Percentiles rank a stretch among this genome's conserved stretches.
Evolutionary conservation across 2,329 filamentous ascomycete genomes (phyloP).

Genomic region (Niveomyces coronatus): DNA sequence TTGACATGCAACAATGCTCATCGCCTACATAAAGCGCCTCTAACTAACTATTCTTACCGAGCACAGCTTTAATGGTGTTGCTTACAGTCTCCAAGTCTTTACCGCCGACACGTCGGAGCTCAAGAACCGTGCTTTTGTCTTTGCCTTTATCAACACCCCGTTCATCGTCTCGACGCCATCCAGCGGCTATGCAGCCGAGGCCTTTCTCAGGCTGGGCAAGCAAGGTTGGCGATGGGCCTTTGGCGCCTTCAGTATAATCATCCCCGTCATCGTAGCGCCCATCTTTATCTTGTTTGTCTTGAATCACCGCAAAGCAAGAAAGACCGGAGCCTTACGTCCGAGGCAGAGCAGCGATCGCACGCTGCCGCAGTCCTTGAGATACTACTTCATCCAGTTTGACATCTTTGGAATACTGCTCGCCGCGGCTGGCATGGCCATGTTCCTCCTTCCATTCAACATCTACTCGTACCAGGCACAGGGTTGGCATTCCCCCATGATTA

Average conservation of each 20-base stretch:
- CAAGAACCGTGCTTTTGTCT: slow-evolving; percentile 44
- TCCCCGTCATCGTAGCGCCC: slow-evolving; percentile 25
- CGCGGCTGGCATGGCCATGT: slow-evolving; percentile 38
- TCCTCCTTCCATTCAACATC: slow-evolving; percentile 50
- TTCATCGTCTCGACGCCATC: slow-evolving; percentile 24
- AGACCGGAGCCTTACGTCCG: neutral
- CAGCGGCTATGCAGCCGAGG: slow-evolving; percentile 16
- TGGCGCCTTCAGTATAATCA: slow-evolving; percentile 46
- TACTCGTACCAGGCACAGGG: slow-evolving; percentile 26
- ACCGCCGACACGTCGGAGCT: slow-evolving; percentile 53
- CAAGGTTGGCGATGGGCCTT: slow-evolving; percentile 28
- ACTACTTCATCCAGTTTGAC: slow-evolving; percentile 46
- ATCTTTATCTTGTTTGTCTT: slow-evolving; percentile 13
- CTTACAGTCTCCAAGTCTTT: slow-evolving; percentile 49
- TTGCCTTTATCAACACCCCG: slow-evolving; percentile 49
- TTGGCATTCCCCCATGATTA: slow-evolving; percentile 37
- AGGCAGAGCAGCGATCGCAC: slow-evolving; percentile 23
- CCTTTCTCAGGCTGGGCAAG: slow-evolving; percentile 13
- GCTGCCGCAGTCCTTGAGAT: slow-evolving; percentile 25
- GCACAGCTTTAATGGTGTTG: slow-evolving; percentile 39
- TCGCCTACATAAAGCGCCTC: neutral
- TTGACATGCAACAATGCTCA: too few species aligned
- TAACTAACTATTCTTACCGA: neutral
- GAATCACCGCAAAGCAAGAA: slow-evolving; percentile 9
- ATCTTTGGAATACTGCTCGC: slow-evolving; percentile 39